Percentiles rank a stretch among this genome's conserved stretches.
Evolutionary conservation across 2,329 filamentous ascomycete species (phyloP).

Genomic region (Talaromyces amestolkiae): DNA sequence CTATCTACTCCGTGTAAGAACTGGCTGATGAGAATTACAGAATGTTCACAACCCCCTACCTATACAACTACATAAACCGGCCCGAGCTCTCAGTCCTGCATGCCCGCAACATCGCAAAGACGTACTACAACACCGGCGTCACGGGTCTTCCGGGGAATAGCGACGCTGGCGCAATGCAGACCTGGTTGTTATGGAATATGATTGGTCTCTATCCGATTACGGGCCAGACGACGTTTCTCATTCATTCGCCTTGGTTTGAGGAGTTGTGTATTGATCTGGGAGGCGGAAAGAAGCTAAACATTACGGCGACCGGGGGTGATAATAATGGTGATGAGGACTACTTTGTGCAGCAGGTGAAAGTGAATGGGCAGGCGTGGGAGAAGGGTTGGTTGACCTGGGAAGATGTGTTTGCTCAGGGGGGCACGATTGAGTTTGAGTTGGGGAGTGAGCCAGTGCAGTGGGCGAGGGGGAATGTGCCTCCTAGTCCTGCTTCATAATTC

Average conservation of each 20-base stretch:
- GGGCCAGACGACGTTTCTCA: constrained; percentile 64
- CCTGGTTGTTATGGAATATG: constrained; percentile 61
- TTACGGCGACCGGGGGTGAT: constrained; percentile 56
- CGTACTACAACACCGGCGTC: constrained; percentile 54
- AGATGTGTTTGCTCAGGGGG: constrained; percentile 62
- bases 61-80: constrained; percentile 64
- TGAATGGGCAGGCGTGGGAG: constrained; percentile 58
- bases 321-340: constrained; percentile 54
- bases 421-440: constrained; percentile 59
- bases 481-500: constrained; percentile 42
- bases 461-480: constrained; percentile 59
- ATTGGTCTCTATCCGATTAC: constrained; percentile 58
- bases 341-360: constrained; percentile 61
- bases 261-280: constrained; percentile 55
- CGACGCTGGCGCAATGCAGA: constrained; percentile 64
- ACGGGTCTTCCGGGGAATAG: constrained; percentile 63
- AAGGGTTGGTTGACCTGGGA: constrained; percentile 63
- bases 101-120: constrained; percentile 60
- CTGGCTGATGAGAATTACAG: not conserved
- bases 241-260: constrained; percentile 62
- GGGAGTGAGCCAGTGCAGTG: constrained; percentile 59
- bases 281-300: constrained; percentile 56
- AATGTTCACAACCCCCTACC: constrained; percentile 50
- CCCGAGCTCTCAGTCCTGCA: constrained; percentile 49
- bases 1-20: not conserved